Conservation (phyloP, 768 basidiomycete species). For the Amanita rubescens region DNA sequence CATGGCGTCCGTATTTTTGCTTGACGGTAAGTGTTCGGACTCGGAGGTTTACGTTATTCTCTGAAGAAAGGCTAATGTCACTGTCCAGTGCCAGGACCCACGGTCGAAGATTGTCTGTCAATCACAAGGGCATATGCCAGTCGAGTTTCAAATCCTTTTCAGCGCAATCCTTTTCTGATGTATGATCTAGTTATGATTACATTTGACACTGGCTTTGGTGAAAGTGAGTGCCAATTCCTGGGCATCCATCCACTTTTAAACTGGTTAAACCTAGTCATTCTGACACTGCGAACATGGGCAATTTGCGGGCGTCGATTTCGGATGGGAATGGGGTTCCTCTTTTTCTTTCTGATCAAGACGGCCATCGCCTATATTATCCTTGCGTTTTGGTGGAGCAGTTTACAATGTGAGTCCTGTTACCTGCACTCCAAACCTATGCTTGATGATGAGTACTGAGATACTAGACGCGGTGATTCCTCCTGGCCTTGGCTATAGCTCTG, state of each 20-base stretch:
- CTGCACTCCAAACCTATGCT: neutral
- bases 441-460: neutral
- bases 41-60: neutral
- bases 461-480: neutral
- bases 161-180: neutral
- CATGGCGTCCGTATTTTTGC: neutral
- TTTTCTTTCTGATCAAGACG: constrained; percentile 1
- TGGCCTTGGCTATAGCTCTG: neutral
- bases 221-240: constrained; percentile 4
- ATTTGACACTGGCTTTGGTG: constrained; percentile 3
- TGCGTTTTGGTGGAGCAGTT: neutral
- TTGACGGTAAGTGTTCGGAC: constrained; percentile 4
- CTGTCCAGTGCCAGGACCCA: neutral
- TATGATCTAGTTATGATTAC: neutral
- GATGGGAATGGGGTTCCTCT: neutral
- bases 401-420: neutral
- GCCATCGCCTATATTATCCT: neutral
- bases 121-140: constrained; percentile 1
- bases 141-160: neutral
- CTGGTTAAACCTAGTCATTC: neutral
- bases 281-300: constrained; percentile 5
- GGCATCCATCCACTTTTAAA: neutral
- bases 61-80: neutral
- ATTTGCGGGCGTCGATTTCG: neutral
- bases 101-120: neutral